Percentiles rank a stretch among this genome's conserved stretches.
These are phyloP conservation scores for Rosa chinensis DNA, from an alignment of 306 rosid species.

Conservation along the genomic window DNA sequence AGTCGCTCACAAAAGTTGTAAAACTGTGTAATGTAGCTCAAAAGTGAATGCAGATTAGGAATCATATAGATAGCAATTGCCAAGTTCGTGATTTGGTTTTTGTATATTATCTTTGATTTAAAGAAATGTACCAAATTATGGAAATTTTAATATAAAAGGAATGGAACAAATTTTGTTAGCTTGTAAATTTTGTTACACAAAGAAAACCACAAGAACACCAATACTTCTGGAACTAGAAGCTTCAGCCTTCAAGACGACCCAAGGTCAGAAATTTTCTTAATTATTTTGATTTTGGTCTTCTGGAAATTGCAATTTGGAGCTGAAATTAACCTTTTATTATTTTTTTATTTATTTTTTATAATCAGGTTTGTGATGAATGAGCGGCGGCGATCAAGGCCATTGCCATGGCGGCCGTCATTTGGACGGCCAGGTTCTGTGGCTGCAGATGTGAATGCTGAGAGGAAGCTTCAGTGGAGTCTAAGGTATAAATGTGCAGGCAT, in stretches of 20 bases:
- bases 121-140: neutral
- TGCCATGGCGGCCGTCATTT: slow-evolving; percentile 63
- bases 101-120: neutral
- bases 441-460: slow-evolving; percentile 31
- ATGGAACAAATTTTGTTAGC: too few relatives aligned
- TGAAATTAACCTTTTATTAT: neutral
- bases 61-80: neutral
- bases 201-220: neutral
- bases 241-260: neutral
- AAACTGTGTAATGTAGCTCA: neutral
- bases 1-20: neutral
- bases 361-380: slow-evolving; percentile 30
- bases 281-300: slow-evolving; percentile 8
- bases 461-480: slow-evolving; percentile 61
- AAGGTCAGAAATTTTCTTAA: neutral
- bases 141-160: neutral
- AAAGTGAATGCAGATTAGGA: neutral
- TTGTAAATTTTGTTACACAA: too few relatives aligned
- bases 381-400: slow-evolving; percentile 33
- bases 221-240: neutral
- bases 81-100: too few relatives aligned
- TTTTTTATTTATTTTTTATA: neutral
- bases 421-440: slow-evolving; percentile 44
- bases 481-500: slow-evolving; percentile 29
- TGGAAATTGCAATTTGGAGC: slow-evolving; percentile 7